A percentile compares a stretch with the other conserved stretches of the same genome.
Evolutionary conservation across 2,329 filamentous ascomycete species (phyloP).

Genomic region (Trematosphaeria pertusa): DNA sequence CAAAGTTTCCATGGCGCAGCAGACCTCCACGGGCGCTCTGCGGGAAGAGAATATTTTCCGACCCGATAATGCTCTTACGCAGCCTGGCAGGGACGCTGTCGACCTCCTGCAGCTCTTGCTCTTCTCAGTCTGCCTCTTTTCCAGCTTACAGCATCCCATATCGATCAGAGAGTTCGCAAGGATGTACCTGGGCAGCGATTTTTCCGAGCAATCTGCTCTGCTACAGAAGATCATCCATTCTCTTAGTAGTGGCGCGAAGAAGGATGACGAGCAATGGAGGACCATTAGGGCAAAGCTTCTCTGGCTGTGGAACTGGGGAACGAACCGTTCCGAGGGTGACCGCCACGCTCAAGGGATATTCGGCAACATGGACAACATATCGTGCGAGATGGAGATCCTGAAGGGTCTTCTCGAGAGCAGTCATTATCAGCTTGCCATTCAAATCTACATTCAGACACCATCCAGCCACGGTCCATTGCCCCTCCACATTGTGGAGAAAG

Average conservation of each 20-base stretch:
- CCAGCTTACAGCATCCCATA: constrained; percentile 48
- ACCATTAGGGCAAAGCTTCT: constrained; percentile 68
- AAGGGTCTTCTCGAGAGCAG: constrained; percentile 69
- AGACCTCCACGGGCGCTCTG: constrained; percentile 42
- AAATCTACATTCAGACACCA: constrained; percentile 66
- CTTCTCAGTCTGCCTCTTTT: constrained; percentile 55
- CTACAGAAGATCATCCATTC: constrained; percentile 66
- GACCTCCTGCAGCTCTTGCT: constrained; percentile 69
- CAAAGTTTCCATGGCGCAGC: constrained; percentile 40
- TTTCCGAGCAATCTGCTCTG: constrained; percentile 68
- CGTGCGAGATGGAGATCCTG: constrained; percentile 74
- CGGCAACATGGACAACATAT: constrained; percentile 65
- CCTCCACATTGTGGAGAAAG: constrained; percentile 61
- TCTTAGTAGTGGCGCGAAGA: constrained; percentile 60
- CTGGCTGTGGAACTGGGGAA: constrained; percentile 78
- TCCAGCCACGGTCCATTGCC: constrained; percentile 59
- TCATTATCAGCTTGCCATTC: constrained; percentile 67
- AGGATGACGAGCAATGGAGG: constrained; percentile 61
- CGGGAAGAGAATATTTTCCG: constrained; percentile 59
- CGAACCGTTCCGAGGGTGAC: constrained; percentile 50
- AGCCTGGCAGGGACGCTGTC: constrained; percentile 63
- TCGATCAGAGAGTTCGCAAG: constrained; percentile 59
- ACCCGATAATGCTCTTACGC: constrained; percentile 69
- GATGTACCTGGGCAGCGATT: constrained; percentile 68
- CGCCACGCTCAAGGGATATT: constrained; percentile 57